Conservation (phyloP, 2,329 filamentous ascomycete species). For the Botrytis hyacinthi region DNA sequence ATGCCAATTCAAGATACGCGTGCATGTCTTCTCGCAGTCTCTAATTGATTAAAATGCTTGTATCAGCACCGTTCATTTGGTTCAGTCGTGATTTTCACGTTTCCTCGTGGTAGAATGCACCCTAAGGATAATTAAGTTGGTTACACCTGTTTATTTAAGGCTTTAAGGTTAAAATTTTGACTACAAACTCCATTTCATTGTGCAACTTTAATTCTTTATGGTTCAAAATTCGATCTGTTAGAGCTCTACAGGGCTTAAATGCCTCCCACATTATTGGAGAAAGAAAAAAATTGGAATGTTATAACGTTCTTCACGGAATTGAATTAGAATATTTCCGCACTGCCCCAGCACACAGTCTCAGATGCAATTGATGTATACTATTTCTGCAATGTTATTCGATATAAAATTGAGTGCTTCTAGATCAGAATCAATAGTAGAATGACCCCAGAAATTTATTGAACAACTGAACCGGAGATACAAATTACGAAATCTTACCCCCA, state of each 20-base stretch:
- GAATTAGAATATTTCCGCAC: not conserved
- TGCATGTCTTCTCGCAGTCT: not conserved
- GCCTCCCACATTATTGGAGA: not conserved
- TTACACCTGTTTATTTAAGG: not conserved
- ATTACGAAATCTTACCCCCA: not conserved
- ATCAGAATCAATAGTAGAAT: not conserved
- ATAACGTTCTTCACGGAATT: not conserved
- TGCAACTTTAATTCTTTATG: not conserved
- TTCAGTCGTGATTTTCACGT: not conserved
- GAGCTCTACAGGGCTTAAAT: not conserved
- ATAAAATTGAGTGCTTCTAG: not conserved
- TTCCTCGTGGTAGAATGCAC: not conserved
- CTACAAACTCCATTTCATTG: not conserved
- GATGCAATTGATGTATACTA: not conserved
- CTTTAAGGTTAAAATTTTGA: not conserved
- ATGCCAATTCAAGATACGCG: not conserved
- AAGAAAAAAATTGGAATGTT: accelerated
- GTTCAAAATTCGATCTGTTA: too few relatives aligned
- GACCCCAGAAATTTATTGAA: not conserved
- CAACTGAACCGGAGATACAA: not conserved
- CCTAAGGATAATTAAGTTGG: too few relatives aligned
- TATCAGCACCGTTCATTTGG: not conserved
- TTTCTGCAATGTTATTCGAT: not conserved
- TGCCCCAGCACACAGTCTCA: too few relatives aligned
- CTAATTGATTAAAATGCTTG: not conserved